Evolutionary conservation across 108 stramenopile genomes (phyloP).

Genomic region (Chaetoceros tenuissimus): DNA sequence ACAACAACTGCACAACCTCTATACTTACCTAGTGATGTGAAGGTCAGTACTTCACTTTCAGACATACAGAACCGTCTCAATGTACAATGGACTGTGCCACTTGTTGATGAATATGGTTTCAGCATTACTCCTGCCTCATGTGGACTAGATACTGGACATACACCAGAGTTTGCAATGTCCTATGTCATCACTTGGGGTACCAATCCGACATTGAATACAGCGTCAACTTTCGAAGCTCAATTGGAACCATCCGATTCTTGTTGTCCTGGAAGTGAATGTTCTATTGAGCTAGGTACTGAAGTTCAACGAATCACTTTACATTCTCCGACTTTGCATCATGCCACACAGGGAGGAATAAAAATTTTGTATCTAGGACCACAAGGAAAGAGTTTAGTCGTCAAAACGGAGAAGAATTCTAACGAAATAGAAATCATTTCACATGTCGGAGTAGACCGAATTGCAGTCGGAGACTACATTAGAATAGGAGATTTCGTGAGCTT

Average conservation of each 20-base stretch:
- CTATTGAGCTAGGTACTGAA: slow-evolving; percentile 38
- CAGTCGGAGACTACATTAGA: background rate
- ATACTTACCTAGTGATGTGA: slow-evolving; percentile 16
- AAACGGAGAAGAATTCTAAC: background rate
- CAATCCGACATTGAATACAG: slow-evolving; percentile 27
- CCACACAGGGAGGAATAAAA: slow-evolving; percentile 4
- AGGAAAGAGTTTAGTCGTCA: background rate
- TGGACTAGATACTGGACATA: slow-evolving; percentile 19
- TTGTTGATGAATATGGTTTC: slow-evolving; percentile 10
- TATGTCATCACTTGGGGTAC: slow-evolving; percentile 41
- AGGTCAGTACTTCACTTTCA: slow-evolving; percentile 17
- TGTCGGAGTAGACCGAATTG: background rate
- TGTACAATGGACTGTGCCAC: slow-evolving; percentile 32
- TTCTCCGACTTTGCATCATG: background rate
- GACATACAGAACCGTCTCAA: slow-evolving; percentile 36
- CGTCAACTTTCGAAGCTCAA: slow-evolving; percentile 19
- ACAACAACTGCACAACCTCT: slow-evolving; percentile 22
- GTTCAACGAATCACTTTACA: slow-evolving; percentile 30
- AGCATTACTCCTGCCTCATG: slow-evolving; percentile 10
- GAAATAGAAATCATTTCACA: background rate
- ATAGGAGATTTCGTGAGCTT: background rate
- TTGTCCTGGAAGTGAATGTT: slow-evolving; percentile 33
- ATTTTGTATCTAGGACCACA: slow-evolving; percentile 2
- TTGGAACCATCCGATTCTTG: slow-evolving; percentile 36
- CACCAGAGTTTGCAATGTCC: slow-evolving; percentile 19